These are phyloP conservation scores for Colletotrichum cereale DNA, from an alignment of 2,329 filamentous ascomycete genomes.

Conservation along the genomic window DNA sequence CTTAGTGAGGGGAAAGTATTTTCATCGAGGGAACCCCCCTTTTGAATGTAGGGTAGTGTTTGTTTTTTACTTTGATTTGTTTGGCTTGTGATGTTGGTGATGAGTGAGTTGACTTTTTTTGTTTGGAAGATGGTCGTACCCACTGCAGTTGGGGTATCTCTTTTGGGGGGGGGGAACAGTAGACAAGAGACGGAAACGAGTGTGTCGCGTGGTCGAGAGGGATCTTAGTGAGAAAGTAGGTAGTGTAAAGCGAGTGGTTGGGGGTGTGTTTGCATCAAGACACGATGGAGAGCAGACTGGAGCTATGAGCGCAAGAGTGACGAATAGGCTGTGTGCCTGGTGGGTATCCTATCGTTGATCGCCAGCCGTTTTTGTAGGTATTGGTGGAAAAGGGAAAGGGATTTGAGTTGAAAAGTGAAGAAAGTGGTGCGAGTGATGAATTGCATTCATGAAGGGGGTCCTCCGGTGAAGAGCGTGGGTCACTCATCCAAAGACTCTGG, in stretches of 20 bases:
- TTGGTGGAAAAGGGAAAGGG: neutral
- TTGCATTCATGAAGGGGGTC: neutral
- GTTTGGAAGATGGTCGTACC: neutral
- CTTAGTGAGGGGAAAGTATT: conserved; percentile 7
- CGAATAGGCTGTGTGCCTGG: neutral
- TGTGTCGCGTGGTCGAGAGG: conserved; percentile 14
- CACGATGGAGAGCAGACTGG: neutral
- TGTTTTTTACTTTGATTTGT: neutral
- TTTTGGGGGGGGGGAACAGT: neutral
- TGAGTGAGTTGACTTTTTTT: neutral
- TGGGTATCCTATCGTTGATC: neutral
- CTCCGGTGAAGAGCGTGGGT: neutral
- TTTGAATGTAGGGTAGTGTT: neutral
- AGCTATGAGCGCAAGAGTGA: neutral
- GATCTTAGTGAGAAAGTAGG: conserved; percentile 22
- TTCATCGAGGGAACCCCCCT: neutral
- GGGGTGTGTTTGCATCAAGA: conserved; percentile 13
- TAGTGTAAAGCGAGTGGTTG: conserved; percentile 14
- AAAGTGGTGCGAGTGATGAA: conserved; percentile 3
- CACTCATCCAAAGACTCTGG: neutral
- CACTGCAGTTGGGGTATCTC: neutral
- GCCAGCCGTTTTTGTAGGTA: neutral
- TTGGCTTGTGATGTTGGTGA: neutral
- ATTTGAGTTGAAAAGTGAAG: neutral
- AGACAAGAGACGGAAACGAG: neutral